Percentiles rank a stretch among this genome's conserved stretches.
Conservation (phyloP, 306 rosid genomes). For the Mucuna pruriens region DNA sequence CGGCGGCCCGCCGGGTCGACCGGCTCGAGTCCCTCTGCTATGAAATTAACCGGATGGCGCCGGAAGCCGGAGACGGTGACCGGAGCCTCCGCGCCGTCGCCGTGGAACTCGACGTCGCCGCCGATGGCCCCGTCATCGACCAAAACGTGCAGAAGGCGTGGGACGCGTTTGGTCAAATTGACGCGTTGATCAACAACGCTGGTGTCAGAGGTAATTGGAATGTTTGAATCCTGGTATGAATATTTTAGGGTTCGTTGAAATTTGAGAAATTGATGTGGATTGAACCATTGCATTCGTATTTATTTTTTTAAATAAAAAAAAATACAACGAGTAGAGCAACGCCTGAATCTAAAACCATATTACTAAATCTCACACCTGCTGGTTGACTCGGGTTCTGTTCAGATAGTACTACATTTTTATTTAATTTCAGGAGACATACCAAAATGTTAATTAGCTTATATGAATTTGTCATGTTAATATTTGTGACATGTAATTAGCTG, state of each 20-base stretch:
- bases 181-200: conserved; percentile 73
- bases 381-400: too few species aligned
- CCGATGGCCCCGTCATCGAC: conserved; percentile 55
- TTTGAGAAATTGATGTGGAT: neutral
- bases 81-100: conserved; percentile 52
- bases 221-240: neutral
- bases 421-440: neutral
- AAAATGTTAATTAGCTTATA: neutral
- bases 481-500: too few species aligned
- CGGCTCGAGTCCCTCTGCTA: conserved; percentile 65
- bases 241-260: too few species aligned
- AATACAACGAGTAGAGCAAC: too few species aligned
- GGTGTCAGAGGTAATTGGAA: conserved; percentile 66
- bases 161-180: conserved; percentile 75
- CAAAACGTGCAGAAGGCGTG: conserved; percentile 68
- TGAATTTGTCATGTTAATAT: neutral
- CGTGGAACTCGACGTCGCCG: conserved; percentile 69
- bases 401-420: too few species aligned
- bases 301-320: too few species aligned
- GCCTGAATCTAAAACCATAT: too few species aligned
- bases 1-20: conserved; percentile 77
- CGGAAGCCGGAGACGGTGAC: neutral
- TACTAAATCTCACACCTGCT: too few species aligned
- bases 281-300: too few species aligned
- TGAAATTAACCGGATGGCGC: conserved; percentile 47